phyloP scores from a whole-genome alignment of 176 grass and related monocot genomes.

The Aegilops umbellulata region DNA sequence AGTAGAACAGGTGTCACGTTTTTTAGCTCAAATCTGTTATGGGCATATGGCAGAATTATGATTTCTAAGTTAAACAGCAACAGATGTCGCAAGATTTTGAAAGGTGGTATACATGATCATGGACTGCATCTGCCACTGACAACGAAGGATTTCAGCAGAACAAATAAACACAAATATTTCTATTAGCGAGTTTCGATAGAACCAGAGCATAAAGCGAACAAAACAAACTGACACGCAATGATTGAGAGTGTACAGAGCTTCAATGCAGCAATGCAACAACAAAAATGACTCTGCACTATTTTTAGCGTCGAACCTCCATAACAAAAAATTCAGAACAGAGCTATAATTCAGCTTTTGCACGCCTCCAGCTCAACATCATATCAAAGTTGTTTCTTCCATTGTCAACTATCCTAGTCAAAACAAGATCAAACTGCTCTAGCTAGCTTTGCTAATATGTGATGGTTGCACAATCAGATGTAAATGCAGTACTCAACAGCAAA shows the following conservation, averaged over 20 bases:
- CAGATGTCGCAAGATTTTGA: background rate
- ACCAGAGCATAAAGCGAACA: background rate
- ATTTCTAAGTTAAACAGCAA: background rate
- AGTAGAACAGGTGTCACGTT: background rate
- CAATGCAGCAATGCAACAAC: background rate
- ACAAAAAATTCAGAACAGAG: background rate
- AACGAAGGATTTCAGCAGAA: background rate
- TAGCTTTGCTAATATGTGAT: background rate
- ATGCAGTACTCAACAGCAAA: background rate
- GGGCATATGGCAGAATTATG: background rate
- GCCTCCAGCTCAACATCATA: background rate
- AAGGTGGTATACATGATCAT: no score
- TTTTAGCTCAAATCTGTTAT: background rate
- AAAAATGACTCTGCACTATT: background rate
- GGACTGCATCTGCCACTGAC: background rate
- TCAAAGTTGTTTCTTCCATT: background rate
- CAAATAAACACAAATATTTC: background rate
- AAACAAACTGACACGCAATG: background rate
- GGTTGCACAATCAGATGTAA: background rate
- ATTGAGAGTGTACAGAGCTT: background rate
- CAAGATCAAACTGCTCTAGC: background rate
- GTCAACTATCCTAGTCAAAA: background rate
- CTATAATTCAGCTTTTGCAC: background rate
- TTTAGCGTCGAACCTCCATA: background rate
- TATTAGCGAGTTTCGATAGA: background rate